Base-by-base conservation (phyloP, 805 yeast genomes). In the Clavispora asparagi region DNA sequence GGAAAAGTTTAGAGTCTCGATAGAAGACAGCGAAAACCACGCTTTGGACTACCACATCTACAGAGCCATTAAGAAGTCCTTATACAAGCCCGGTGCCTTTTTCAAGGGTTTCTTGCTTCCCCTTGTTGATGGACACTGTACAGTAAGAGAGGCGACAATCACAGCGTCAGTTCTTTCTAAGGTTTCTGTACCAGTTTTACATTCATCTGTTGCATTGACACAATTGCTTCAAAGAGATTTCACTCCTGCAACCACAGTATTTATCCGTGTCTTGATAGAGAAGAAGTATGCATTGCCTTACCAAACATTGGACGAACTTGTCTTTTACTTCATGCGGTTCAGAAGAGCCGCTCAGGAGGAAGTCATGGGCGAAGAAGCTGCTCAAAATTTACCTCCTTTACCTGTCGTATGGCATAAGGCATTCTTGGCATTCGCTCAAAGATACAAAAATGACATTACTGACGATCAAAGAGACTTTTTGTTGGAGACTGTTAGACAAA, bases 391-490 rank as follows among this genome's bases (percentile, higher is more conserved):
- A n/a, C 82, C 85, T 25, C 78, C 78, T 42, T 75, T 94, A 61
- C 98, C 99, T 7, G 87, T 94, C 14, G 92, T 92, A 32, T 94
- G 99, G 98, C 98, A 95, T 65, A 95, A 92, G 65, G 92, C 97
- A 2, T 86, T 94, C 61, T 74, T 94, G 47, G 85, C 94, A 1
- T 94, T 94, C 71, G 96, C 97, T 31, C 97, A 91, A 70, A 78
- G 97, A 53, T 94, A 94, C 64, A 94, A 92, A 66, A 92, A 94
- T 62, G 99, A 94, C 73, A 88, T 94, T 48, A 94, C 99, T n/a
- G 96, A 89, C 58, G 99, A 94, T 63, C 99, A 94, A 74, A 79
- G 97, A 63, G 99, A 94, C 58, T 89, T 92, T 67, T 71, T 94
- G 50, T 70, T 94, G 62, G 97, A 92, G 58, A 91, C 96, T 5